These are phyloP conservation scores for Coix lacrymajobi DNA, from an alignment of 176 grass and related monocot species.

Conservation along the genomic window DNA sequence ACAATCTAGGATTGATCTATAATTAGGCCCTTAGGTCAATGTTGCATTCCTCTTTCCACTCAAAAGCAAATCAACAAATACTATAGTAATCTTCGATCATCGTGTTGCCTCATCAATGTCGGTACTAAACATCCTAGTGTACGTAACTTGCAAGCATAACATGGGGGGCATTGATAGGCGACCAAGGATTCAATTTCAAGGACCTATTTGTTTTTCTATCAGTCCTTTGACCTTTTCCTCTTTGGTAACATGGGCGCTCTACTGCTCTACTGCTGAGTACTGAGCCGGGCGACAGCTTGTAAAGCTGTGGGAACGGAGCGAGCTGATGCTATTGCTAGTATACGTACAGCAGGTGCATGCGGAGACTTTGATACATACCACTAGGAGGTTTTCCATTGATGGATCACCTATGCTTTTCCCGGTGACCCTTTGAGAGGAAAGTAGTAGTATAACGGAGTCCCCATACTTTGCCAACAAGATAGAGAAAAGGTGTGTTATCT, in stretches of 20 bases:
- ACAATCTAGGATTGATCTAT: not conserved
- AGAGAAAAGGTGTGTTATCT: not conserved
- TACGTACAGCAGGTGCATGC: too few relatives aligned
- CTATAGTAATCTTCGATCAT: not conserved
- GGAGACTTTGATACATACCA: not conserved
- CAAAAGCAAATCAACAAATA: not conserved
- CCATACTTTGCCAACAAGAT: not conserved
- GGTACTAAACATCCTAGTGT: not conserved
- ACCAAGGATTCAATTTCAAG: not conserved
- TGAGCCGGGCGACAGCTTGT: constrained; percentile 7
- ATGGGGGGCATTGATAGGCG: constrained; percentile 4
- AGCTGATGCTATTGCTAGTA: not conserved
- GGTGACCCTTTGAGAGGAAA: not conserved
- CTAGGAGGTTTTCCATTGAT: not conserved
- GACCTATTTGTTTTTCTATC: not conserved
- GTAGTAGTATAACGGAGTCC: not conserved
- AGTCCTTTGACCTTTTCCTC: not conserved
- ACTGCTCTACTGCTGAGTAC: not conserved
- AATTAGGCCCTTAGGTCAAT: not conserved
- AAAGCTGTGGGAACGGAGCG: not conserved
- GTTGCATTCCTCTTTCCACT: not conserved
- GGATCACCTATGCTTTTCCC: not conserved
- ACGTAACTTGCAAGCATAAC: not conserved
- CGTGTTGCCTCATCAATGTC: not conserved
- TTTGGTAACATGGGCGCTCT: not conserved